phyloP scores from a whole-genome alignment of 1,284 basidiomycete species.

The Malassezia caprae region DNA sequence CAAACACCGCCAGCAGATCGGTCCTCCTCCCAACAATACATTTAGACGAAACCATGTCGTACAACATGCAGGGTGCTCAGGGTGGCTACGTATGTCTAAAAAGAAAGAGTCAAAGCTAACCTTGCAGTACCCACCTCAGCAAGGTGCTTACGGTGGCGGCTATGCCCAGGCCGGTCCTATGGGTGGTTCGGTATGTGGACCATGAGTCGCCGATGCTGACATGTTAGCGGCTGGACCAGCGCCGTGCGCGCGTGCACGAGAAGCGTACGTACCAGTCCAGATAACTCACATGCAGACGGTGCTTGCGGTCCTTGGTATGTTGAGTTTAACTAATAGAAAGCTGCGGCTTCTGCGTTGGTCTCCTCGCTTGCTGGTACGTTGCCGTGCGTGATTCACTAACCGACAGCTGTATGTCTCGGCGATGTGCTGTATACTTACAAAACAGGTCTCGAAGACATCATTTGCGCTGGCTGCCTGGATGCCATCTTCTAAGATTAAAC shows the following conservation, averaged over 20 bases:
- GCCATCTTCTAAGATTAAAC: slow-evolving; percentile 10
- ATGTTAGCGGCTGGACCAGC: slow-evolving; percentile 5
- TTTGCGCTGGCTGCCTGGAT: slow-evolving; percentile 19
- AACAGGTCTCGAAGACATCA: slow-evolving; percentile 18
- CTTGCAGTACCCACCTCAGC: slow-evolving; percentile 14
- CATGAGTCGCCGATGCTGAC: background rate
- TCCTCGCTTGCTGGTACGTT: slow-evolving; percentile 18
- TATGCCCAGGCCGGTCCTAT: slow-evolving; percentile 12
- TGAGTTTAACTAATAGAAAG: background rate
- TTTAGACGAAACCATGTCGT: background rate
- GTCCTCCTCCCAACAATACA: background rate
- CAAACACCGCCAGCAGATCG: background rate
- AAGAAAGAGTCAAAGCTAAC: background rate
- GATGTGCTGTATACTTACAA: background rate
- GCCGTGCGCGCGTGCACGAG: slow-evolving; percentile 14
- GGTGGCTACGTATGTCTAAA: slow-evolving; percentile 15
- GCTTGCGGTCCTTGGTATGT: slow-evolving; percentile 18
- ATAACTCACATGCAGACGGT: slow-evolving; percentile 12
- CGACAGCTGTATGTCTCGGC: slow-evolving; percentile 1
- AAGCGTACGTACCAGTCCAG: slow-evolving; percentile 12
- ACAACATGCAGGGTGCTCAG: slow-evolving; percentile 7
- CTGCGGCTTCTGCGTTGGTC: slow-evolving; percentile 15
- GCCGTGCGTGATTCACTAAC: background rate
- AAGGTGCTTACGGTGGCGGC: slow-evolving; percentile 12
- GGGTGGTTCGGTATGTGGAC: slow-evolving; percentile 14